A percentile compares a stretch with the other conserved stretches of the same genome.
phyloP scores from a whole-genome alignment of 306 rosid genomes.

The Gleditsia sinensis region DNA sequence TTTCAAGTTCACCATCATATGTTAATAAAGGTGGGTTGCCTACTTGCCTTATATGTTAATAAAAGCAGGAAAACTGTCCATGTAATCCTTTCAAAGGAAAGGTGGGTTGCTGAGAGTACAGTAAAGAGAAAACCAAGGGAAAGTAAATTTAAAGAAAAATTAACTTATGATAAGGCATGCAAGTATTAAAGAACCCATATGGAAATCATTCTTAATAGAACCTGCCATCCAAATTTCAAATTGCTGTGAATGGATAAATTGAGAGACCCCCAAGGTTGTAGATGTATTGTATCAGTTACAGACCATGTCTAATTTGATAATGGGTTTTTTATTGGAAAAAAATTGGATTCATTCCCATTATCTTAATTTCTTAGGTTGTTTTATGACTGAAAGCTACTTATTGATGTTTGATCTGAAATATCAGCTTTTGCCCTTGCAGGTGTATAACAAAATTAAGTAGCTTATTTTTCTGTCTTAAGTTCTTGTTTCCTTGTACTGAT shows the following conservation, averaged over 20 bases:
- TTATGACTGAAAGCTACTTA: neutral
- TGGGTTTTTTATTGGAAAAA: no score
- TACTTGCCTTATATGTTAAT: neutral
- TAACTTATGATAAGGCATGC: neutral
- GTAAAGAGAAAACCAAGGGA: neutral
- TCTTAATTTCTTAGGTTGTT: no score
- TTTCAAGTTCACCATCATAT: slow-evolving; percentile 33
- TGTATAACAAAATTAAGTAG: slow-evolving; percentile 69
- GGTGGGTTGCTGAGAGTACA: neutral
- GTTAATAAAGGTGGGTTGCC: neutral
- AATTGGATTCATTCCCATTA: no score
- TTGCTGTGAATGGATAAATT: neutral
- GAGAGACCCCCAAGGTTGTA: neutral
- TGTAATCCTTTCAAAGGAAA: neutral
- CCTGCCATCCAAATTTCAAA: neutral
- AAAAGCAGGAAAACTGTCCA: neutral
- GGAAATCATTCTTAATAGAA: neutral
- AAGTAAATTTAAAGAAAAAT: neutral
- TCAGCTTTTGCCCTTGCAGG: slow-evolving; percentile 47
- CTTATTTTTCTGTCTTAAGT: neutral
- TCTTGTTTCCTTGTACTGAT: slow-evolving; percentile 11
- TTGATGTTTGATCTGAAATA: neutral
- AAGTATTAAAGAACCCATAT: neutral
- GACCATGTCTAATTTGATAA: no score
- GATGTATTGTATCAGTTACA: no score